Evolutionary conservation across 179 eudicot species (phyloP).

Genomic region (Amaranthus tricolor): DNA sequence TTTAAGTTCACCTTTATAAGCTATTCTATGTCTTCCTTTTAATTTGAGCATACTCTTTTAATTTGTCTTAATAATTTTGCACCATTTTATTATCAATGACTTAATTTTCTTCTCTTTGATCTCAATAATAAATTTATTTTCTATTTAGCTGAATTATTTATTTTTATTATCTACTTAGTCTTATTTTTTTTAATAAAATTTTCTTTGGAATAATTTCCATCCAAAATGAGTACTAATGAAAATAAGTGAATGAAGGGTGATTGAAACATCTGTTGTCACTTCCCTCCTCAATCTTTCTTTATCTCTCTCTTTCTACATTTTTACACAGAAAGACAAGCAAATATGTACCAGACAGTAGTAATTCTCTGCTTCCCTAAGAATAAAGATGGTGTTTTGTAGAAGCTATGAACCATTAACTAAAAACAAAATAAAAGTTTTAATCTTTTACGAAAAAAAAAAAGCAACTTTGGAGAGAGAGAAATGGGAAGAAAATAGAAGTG

Average conservation of each 20-base stretch:
- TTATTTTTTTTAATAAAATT: too few species aligned
- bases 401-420: slow-evolving; percentile 11
- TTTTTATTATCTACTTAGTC: too few species aligned
- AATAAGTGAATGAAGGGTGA: slow-evolving; percentile 2
- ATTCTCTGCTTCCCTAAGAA: neutral
- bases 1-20: too few species aligned
- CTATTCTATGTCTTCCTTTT: too few species aligned
- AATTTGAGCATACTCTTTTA: too few species aligned
- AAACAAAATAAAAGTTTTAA: neutral
- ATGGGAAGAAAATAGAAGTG: neutral
- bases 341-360: slow-evolving; percentile 16
- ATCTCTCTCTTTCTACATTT: neutral
- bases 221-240: neutral
- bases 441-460: neutral
- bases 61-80: too few species aligned
- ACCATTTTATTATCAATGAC: too few species aligned
- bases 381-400: slow-evolving; percentile 7
- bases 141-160: too few species aligned
- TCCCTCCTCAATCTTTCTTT: neutral
- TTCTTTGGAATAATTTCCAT: too few species aligned
- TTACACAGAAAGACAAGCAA: slow-evolving; percentile 21
- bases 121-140: too few species aligned
- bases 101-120: too few species aligned
- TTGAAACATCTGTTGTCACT: slow-evolving; percentile 17
- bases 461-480: slow-evolving; percentile 26